Evolutionary conservation across 2,329 filamentous ascomycete genomes (phyloP).

Genomic region (Aureobasidium sp.): DNA sequence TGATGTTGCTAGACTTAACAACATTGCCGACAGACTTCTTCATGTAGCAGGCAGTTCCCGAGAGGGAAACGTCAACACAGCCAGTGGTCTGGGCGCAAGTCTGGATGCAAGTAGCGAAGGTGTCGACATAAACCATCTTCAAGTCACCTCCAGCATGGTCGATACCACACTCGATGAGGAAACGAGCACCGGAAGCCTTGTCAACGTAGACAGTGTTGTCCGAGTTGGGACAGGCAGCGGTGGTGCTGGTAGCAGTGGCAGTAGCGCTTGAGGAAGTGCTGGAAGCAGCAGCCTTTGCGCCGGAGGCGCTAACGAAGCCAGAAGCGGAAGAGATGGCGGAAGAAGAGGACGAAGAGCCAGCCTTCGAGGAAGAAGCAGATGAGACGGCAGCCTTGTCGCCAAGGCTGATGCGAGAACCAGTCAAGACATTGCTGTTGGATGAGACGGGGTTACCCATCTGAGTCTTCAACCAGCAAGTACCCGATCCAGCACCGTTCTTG

Average conservation of each 20-base stretch:
- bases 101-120: slow-evolving; percentile 23
- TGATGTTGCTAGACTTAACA: slow-evolving; percentile 17
- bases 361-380: no score
- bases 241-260: slow-evolving; percentile 13
- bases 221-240: slow-evolving; percentile 16
- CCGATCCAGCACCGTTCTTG: slow-evolving; percentile 8
- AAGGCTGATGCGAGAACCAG: slow-evolving; percentile 3
- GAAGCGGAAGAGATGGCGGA: neutral
- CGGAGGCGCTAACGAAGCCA: slow-evolving; percentile 12
- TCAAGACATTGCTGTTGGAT: neutral
- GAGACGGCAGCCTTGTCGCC: neutral
- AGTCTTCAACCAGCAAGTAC: slow-evolving; percentile 17
- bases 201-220: slow-evolving; percentile 18
- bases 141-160: slow-evolving; percentile 26
- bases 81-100: slow-evolving; percentile 22
- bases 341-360: neutral
- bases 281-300: neutral
- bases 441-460: neutral
- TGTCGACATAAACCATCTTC: slow-evolving; percentile 15
- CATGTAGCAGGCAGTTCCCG: slow-evolving; percentile 25
- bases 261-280: neutral
- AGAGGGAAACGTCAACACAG: slow-evolving; percentile 26
- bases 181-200: slow-evolving; percentile 16
- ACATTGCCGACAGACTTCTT: slow-evolving; percentile 21
- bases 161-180: slow-evolving; percentile 23